Percentiles rank a stretch among this genome's conserved stretches.
These are phyloP conservation scores for Ophiostoma perfectum DNA, from an alignment of 2,329 filamentous ascomycete species.

Conservation along the genomic window DNA sequence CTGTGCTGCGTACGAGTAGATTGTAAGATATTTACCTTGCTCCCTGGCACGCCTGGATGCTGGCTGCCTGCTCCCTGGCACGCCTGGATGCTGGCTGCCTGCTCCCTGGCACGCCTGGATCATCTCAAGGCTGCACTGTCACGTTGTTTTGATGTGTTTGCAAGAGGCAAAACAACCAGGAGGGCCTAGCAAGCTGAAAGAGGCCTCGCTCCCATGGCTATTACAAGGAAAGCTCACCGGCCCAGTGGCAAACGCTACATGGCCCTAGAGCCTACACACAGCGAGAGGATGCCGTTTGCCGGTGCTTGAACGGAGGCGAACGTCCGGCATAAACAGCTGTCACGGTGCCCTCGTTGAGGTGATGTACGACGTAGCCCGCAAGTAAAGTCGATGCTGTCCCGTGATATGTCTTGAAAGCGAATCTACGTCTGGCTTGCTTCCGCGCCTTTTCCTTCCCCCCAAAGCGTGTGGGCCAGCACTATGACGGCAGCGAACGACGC, in stretches of 20 bases:
- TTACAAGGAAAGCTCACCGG: too few species aligned
- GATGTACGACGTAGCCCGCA: too few species aligned
- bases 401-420: too few species aligned
- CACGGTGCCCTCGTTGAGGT: not conserved
- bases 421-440: too few species aligned
- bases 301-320: not conserved
- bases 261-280: too few species aligned
- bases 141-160: too few species aligned
- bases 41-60: not conserved
- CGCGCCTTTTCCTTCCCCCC: too few species aligned
- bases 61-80: too few species aligned
- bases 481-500: too few species aligned
- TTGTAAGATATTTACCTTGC: not conserved
- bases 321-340: not conserved
- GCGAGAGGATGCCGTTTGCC: not conserved
- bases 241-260: not conserved
- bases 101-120: not conserved
- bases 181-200: not conserved
- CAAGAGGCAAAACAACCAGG: not conserved
- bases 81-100: too few species aligned
- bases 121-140: not conserved
- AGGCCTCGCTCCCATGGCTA: not conserved
- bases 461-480: too few species aligned
- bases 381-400: too few species aligned
- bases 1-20: not conserved